phyloP scores from a whole-genome alignment of 495 filamentous ascomycete genomes.

The Neurospora discreta region DNA sequence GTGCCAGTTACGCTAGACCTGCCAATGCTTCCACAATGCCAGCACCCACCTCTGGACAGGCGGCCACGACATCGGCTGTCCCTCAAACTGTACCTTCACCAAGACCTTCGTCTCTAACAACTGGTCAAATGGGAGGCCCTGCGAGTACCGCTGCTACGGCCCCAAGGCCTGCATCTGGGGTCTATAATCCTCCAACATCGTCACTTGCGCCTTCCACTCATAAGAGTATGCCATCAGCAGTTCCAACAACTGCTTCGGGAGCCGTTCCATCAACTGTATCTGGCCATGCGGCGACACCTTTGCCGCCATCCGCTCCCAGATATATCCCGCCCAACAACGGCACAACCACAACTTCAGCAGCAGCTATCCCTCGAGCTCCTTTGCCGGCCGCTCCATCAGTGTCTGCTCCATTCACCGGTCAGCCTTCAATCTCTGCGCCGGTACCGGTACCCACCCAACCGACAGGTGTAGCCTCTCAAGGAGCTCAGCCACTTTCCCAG shows the following conservation, averaged over 20 bases:
- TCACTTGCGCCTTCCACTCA: background rate
- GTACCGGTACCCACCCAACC: background rate
- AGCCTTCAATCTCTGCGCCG: background rate
- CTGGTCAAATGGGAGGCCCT: background rate
- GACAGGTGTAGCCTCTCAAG: background rate
- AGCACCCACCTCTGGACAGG: background rate
- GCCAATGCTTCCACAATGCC: background rate
- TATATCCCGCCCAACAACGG: background rate
- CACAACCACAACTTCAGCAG: background rate
- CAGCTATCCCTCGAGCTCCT: background rate
- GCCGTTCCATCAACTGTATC: background rate
- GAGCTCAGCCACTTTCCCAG: background rate
- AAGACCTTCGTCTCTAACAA: background rate
- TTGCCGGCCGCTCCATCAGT: background rate
- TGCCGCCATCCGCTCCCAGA: background rate
- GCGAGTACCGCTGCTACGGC: background rate
- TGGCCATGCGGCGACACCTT: background rate
- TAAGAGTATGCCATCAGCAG: background rate
- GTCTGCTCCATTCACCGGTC: background rate
- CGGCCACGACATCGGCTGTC: background rate
- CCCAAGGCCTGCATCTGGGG: background rate
- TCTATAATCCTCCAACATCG: background rate
- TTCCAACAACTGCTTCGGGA: background rate
- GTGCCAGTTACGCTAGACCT: background rate
- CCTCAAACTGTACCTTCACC: background rate